Evolutionary conservation across 1,284 basidiomycete genomes (phyloP).

Genomic region (Sporisorium graminicola): DNA sequence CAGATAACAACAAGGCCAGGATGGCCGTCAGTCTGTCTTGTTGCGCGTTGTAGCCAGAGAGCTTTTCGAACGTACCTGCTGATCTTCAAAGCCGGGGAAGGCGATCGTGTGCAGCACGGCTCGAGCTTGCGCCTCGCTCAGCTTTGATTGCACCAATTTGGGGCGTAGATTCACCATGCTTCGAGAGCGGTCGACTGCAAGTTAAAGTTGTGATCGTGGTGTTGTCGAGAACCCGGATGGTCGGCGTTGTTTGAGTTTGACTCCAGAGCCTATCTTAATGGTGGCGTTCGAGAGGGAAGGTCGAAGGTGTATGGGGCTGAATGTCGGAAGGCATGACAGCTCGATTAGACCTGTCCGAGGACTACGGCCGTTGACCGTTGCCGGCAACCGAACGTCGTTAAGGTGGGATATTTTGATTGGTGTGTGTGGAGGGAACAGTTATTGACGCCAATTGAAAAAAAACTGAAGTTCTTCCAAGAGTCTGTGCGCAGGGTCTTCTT

Average conservation of each 20-base stretch:
- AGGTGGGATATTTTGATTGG: too few species aligned
- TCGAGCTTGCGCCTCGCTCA: slow-evolving; percentile 30
- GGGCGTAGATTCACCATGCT: slow-evolving; percentile 25
- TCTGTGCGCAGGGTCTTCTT: slow-evolving; percentile 14
- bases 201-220: not conserved
- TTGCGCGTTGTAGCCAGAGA: not conserved
- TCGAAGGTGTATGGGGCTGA: too few species aligned
- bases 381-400: not conserved
- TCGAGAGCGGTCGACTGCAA: not conserved
- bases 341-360: slow-evolving; percentile 9
- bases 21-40: not conserved
- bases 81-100: slow-evolving; percentile 32
- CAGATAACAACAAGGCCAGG: too few species aligned
- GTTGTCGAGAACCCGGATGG: not conserved
- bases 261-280: not conserved
- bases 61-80: not conserved
- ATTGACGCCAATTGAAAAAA: not conserved
- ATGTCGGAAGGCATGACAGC: not conserved
- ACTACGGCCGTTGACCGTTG: slow-evolving; percentile 23
- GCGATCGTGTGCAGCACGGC: slow-evolving; percentile 18
- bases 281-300: too few species aligned
- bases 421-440: not conserved
- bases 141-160: slow-evolving; percentile 11
- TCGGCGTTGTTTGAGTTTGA: not conserved
- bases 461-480: not conserved